phyloP scores from a whole-genome alignment of 2,329 filamentous ascomycete genomes.

The Aureobasidium lini region DNA sequence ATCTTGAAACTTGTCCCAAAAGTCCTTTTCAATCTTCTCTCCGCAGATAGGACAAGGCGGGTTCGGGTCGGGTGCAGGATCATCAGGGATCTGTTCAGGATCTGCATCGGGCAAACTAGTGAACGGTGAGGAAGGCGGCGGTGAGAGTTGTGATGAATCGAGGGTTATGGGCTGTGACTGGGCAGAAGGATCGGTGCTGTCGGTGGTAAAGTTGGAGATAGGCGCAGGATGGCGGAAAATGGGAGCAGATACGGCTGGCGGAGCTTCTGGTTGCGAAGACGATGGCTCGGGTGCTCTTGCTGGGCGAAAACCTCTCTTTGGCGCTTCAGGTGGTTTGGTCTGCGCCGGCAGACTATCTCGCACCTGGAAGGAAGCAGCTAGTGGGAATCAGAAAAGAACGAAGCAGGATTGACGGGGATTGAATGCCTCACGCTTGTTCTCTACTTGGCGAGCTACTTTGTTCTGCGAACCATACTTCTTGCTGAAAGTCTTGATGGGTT shows the following conservation, averaged over 20 bases:
- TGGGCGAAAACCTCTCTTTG: neutral
- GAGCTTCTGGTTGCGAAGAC: neutral
- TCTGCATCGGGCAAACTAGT: neutral
- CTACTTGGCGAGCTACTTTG: neutral
- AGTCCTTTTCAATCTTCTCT: conserved; percentile 22
- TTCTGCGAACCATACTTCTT: neutral
- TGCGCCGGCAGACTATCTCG: neutral
- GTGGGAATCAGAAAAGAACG: neutral
- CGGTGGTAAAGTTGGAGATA: neutral
- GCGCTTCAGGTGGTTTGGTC: neutral
- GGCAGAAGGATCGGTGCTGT: neutral
- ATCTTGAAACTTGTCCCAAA: conserved; percentile 26
- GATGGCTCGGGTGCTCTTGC: neutral
- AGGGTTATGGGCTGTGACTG: neutral
- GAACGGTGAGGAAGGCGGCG: neutral
- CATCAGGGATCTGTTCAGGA: neutral
- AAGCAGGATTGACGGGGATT: no score
- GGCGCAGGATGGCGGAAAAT: neutral
- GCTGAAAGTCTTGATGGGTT: neutral
- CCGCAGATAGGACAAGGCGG: conserved; percentile 28
- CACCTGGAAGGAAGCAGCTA: neutral
- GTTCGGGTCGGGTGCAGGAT: neutral
- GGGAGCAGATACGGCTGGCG: neutral
- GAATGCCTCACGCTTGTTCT: neutral
- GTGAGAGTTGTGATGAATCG: conserved; percentile 5